phyloP scores from a whole-genome alignment of 495 filamentous ascomycete species.

The Penicillium herquei region DNA sequence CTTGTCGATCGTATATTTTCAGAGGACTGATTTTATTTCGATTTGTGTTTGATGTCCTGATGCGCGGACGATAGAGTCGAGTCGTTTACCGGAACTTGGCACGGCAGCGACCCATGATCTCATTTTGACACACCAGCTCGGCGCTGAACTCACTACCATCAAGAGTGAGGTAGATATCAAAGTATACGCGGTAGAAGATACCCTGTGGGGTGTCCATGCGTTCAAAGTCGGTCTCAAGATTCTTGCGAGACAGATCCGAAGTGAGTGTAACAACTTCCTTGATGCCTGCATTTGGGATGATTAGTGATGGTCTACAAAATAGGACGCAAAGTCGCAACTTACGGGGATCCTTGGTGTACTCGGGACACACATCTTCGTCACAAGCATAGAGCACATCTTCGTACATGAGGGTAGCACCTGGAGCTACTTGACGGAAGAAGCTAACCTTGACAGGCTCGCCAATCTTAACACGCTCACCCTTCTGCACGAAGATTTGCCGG shows the following conservation, averaged over 20 bases:
- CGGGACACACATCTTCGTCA: slow-evolving; percentile 95
- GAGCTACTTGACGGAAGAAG: slow-evolving; percentile 97
- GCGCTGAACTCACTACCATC: slow-evolving; percentile 98
- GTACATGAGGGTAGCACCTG: slow-evolving; percentile 97
- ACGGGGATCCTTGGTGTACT: slow-evolving; percentile 99
- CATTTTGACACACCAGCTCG: slow-evolving; percentile 96
- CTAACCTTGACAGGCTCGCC: slow-evolving; percentile 98
- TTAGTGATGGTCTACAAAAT: not conserved
- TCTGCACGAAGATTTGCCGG: slow-evolving; percentile 96
- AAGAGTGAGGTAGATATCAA: slow-evolving; percentile 86
- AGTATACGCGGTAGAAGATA: slow-evolving; percentile 89
- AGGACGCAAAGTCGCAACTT: slow-evolving; percentile 37
- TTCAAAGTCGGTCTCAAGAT: slow-evolving; percentile 98
- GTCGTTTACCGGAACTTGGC: slow-evolving; percentile 66
- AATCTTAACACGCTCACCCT: slow-evolving; percentile 98
- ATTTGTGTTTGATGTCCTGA: slow-evolving; percentile 2
- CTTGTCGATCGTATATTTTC: not conserved
- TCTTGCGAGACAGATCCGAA: slow-evolving; percentile 94
- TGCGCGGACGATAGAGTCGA: not conserved
- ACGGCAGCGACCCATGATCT: slow-evolving; percentile 96
- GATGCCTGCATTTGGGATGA: slow-evolving; percentile 63
- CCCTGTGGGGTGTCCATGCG: slow-evolving; percentile 99
- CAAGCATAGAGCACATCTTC: slow-evolving; percentile 98
- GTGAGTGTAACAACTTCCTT: slow-evolving; percentile 99
- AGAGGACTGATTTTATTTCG: not conserved